A percentile compares a stretch with the other conserved stretches of the same genome.
Conservation (phyloP, 2,329 filamentous ascomycete species). For the Harringtonia aguacate region DNA sequence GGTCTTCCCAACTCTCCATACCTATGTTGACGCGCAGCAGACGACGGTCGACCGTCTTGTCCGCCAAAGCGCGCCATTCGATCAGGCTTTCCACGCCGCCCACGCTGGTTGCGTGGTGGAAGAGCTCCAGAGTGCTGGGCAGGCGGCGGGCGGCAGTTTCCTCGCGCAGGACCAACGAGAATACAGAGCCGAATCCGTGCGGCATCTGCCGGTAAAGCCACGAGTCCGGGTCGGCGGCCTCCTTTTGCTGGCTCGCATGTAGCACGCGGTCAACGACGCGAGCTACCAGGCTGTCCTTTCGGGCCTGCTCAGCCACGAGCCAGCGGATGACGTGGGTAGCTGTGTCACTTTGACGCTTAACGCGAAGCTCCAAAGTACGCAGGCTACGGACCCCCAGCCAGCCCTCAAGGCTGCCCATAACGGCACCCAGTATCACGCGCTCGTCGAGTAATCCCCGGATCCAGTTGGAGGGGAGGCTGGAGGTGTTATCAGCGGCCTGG, state of each 20-base stretch:
- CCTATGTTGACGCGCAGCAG: conserved; percentile 77
- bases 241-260: conserved; percentile 67
- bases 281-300: conserved; percentile 29
- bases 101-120: conserved; percentile 90
- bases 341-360: conserved; percentile 64
- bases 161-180: conserved; percentile 58
- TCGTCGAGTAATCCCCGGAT: conserved; percentile 52
- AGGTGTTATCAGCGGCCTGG: no score
- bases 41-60: conserved; percentile 57
- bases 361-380: conserved; percentile 74
- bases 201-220: conserved; percentile 91
- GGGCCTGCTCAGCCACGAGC: conserved; percentile 43
- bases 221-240: conserved; percentile 42
- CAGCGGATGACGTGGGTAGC: conserved; percentile 61
- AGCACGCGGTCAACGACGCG: conserved; percentile 49
- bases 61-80: conserved; percentile 91
- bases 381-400: conserved; percentile 86
- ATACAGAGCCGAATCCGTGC: conserved; percentile 80
- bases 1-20: conserved; percentile 76
- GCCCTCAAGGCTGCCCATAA: conserved; percentile 82
- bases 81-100: conserved; percentile 93
- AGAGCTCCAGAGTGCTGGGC: conserved; percentile 69
- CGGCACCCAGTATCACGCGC: conserved; percentile 65
- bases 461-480: no score
- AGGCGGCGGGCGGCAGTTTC: conserved; percentile 53